Evolutionary conservation across 805 yeast genomes (phyloP), one percentile per base, ranked within the genome.

Genomic region (Kuraishia capsulata): DNA sequence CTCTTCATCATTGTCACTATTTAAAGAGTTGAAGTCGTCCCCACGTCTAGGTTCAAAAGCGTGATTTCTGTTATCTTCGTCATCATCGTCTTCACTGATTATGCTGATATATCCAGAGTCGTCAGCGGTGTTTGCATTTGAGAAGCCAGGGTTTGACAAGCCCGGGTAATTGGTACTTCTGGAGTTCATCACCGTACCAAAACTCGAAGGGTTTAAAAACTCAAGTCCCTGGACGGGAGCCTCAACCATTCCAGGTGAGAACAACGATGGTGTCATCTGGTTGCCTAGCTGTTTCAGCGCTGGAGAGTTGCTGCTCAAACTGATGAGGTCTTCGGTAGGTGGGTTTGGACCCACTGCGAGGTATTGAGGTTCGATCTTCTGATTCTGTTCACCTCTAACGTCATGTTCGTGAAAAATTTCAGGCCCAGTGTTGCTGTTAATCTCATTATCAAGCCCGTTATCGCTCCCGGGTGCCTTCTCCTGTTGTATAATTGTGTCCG

Each of bases 231-330:
- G 28, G 8, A 36, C 33, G 3, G 32, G 26, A n/a, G 20, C 26
- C 9, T n/a, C 20, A n/a, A 20, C 16, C 43, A 57, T 42, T 3
- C 52, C 45, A n/a, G 61, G 60, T 5, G 61, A 56, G 25, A 53
- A 49, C 17, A 53, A 26, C 28, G 47, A 45, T 2, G 59, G 61
- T 10, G 59, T 56, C 51, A 55, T 47, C 24, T 44, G 31, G 23
- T 24, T 24, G 36, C 4, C 10, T 17, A 5, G 21, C n/a, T n/a
- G 20, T 5, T 11, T 30, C 26, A 11, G 26, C 26, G 8, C 10
- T 8, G 31, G 31, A 11, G 31, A 28, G 17, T 5, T 17, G 14
- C 14, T 8, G 17, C 31, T 28, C 31, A 34, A n/a, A 13, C 37
- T 34, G 29, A 34, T 34, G 23, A 36, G 31, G 28, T 36, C 38